Evolutionary conservation across 148 eudicot species (phyloP).

Genomic region (Cornus kousa): DNA sequence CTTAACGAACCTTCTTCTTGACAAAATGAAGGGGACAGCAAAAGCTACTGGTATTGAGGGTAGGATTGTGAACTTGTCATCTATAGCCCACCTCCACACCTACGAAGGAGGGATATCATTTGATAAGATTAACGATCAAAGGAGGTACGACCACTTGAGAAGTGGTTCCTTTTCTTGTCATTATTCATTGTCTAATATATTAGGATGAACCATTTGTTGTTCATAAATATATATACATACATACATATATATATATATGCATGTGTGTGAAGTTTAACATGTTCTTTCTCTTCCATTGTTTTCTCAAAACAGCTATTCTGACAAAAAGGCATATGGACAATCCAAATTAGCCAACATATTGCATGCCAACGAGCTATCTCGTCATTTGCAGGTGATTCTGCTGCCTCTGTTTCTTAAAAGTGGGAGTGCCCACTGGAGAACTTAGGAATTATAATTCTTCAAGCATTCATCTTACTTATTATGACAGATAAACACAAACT

Average conservation of each 20-base stretch:
- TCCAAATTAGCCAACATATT: slow-evolving; percentile 76
- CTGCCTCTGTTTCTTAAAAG: not conserved
- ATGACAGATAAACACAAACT: no score
- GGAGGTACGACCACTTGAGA: slow-evolving; percentile 27
- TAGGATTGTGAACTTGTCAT: slow-evolving; percentile 68
- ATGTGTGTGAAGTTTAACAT: not conserved
- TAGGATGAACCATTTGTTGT: not conserved
- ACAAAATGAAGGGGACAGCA: slow-evolving; percentile 70
- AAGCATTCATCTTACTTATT: no score
- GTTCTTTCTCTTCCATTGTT: not conserved
- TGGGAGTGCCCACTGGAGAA: not conserved
- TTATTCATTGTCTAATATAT: not conserved
- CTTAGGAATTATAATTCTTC: not conserved
- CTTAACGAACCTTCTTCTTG: slow-evolving; percentile 62
- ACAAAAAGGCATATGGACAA: slow-evolving; percentile 82
- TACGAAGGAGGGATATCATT: slow-evolving; percentile 50
- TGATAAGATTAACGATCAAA: slow-evolving; percentile 45
- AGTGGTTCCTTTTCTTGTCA: not conserved
- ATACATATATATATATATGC: no score
- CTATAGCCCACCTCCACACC: slow-evolving; percentile 60
- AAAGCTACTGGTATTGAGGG: slow-evolving; percentile 60
- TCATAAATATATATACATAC: no score
- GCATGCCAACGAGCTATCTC: slow-evolving; percentile 77
- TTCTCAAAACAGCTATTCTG: slow-evolving; percentile 49
- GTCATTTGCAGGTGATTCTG: slow-evolving; percentile 56